phyloP scores from a whole-genome alignment of 2,329 filamentous ascomycete genomes.

The Arthroderma sp. region DNA sequence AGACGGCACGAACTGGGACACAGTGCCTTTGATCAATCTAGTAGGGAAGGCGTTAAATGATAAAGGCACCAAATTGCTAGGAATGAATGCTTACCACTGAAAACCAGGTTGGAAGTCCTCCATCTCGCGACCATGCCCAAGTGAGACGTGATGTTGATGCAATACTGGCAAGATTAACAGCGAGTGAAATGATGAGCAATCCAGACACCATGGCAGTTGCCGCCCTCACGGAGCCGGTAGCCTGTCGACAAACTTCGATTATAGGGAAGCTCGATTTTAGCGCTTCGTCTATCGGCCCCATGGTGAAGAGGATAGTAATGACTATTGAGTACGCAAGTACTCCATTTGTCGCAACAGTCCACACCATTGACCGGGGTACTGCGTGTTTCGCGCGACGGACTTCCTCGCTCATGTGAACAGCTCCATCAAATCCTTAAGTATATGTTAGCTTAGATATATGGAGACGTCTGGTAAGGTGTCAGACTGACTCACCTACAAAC shows the following conservation, averaged over 20 bases:
- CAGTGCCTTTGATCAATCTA: slow-evolving; percentile 24
- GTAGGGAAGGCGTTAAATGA: slow-evolving; percentile 11
- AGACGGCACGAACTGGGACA: slow-evolving; percentile 30
- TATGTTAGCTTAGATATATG: neutral
- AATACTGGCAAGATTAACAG: slow-evolving; percentile 33
- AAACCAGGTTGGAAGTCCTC: slow-evolving; percentile 34
- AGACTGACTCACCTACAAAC: slow-evolving; percentile 20
- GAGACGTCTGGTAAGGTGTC: neutral
- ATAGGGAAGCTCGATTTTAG: slow-evolving; percentile 30
- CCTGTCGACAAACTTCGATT: slow-evolving; percentile 33
- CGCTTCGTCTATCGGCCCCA: slow-evolving; percentile 30
- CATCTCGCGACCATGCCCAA: slow-evolving; percentile 41
- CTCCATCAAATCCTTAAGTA: slow-evolving; percentile 35
- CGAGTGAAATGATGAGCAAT: slow-evolving; percentile 29
- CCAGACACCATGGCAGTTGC: slow-evolving; percentile 33
- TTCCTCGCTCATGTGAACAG: slow-evolving; percentile 40
- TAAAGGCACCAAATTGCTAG: neutral
- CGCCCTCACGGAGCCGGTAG: slow-evolving; percentile 31
- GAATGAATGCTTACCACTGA: slow-evolving; percentile 17
- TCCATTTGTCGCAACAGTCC: slow-evolving; percentile 35
- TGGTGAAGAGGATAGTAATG: slow-evolving; percentile 34
- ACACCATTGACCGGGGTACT: slow-evolving; percentile 37
- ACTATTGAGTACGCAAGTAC: slow-evolving; percentile 33
- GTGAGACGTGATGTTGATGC: slow-evolving; percentile 39
- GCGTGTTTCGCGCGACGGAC: slow-evolving; percentile 35